Percentiles rank a stretch among this genome's conserved stretches.
Conservation (phyloP, 140 eudicot species). For the Ambrosia hybrid region DNA sequence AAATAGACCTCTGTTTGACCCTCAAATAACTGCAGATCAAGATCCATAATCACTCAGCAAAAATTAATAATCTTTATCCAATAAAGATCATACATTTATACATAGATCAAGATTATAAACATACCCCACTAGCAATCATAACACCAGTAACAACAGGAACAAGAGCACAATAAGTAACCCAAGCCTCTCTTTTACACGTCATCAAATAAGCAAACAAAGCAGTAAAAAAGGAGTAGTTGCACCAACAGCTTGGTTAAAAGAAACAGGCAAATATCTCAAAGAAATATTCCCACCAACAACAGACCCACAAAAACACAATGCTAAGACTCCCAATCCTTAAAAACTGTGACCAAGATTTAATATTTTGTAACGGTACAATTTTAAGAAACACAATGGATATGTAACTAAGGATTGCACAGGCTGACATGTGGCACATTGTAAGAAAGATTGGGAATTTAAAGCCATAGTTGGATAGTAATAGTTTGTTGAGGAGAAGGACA, state of each 20-base stretch:
- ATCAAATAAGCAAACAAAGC: slow-evolving; percentile 86
- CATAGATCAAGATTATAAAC: not conserved
- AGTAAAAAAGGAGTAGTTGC: slow-evolving; percentile 96
- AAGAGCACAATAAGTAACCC: slow-evolving; percentile 74
- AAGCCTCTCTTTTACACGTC: slow-evolving; percentile 69
- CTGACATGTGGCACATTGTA: slow-evolving; percentile 96
- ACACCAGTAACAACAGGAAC: slow-evolving; percentile 94
- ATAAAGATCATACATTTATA: too few species aligned
- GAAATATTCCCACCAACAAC: slow-evolving; percentile 92
- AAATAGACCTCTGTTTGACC: not conserved
- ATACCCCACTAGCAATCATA: slow-evolving; percentile 95
- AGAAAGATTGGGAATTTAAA: slow-evolving; percentile 83
- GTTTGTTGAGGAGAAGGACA: slow-evolving; percentile 78
- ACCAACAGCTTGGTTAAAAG: too few species aligned
- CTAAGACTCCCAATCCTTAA: slow-evolving; percentile 68
- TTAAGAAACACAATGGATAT: slow-evolving; percentile 69
- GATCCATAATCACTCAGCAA: not conserved
- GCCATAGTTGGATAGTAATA: slow-evolving; percentile 73
- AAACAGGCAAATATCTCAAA: slow-evolving; percentile 68
- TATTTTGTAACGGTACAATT: slow-evolving; percentile 62
- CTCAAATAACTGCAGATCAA: slow-evolving; percentile 10
- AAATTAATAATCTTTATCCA: not conserved
- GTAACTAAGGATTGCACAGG: slow-evolving; percentile 83
- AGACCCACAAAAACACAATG: slow-evolving; percentile 80
- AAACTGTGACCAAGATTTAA: slow-evolving; percentile 72